phyloP scores from a whole-genome alignment of 306 rosid genomes.

The Castanea crenata region DNA sequence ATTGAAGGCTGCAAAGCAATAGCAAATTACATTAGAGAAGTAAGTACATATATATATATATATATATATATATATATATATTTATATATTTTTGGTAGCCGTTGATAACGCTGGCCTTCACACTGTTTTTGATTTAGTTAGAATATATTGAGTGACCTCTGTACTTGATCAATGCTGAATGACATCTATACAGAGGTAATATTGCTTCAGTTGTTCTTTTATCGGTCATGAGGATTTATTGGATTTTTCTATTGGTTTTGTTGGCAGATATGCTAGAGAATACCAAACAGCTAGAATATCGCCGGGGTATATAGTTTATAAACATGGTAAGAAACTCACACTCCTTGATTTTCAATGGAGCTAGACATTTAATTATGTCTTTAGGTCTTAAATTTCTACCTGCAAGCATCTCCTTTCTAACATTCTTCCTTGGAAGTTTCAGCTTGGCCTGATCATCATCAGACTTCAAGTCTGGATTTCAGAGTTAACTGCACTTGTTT shows the following conservation, averaged over 20 bases:
- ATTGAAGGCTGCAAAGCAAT: slow-evolving; percentile 94
- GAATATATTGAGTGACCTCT: neutral
- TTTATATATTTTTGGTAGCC: neutral
- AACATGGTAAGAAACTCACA: slow-evolving; percentile 15
- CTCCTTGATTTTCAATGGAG: neutral
- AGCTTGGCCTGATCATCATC: neutral
- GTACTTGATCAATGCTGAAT: neutral
- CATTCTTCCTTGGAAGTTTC: neutral
- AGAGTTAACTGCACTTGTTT: neutral
- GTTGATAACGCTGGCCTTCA: neutral
- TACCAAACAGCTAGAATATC: slow-evolving; percentile 71
- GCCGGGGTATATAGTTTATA: slow-evolving; percentile 50
- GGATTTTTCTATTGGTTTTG: slow-evolving; percentile 12
- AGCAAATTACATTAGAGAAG: slow-evolving; percentile 76
- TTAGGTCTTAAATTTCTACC: neutral
- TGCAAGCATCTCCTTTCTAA: neutral
- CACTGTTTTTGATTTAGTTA: neutral
- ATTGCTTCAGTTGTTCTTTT: slow-evolving; percentile 20
- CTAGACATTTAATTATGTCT: neutral
- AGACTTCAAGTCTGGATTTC: neutral
- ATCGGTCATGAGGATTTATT: neutral
- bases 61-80: too few species aligned
- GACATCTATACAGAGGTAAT: neutral
- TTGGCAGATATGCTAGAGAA: slow-evolving; percentile 68
- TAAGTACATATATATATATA: slow-evolving; percentile 23